Percentiles rank a stretch among this genome's conserved stretches.
Evolutionary conservation across 768 basidiomycete species (phyloP).

Genomic region (Fomitopsis serialis): DNA sequence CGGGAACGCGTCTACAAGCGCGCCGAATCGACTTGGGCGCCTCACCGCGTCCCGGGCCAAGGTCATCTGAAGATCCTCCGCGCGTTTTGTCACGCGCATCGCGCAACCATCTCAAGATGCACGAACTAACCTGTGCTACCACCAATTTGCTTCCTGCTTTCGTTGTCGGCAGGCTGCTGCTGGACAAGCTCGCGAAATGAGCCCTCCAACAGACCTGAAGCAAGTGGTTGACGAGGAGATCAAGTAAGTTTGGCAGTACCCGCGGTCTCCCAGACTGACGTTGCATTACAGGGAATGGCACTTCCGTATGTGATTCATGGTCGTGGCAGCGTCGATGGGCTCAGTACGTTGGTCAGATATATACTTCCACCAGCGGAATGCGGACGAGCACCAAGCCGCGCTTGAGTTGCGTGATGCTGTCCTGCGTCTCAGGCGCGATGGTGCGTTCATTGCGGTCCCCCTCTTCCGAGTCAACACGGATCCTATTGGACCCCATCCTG

Average conservation of each 20-base stretch:
- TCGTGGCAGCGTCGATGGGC: constrained; percentile 22
- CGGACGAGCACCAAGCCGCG: constrained; percentile 56
- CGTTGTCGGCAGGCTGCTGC: too few relatives aligned
- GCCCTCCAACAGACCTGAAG: constrained; percentile 17
- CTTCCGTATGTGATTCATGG: constrained; percentile 8
- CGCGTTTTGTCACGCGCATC: not conserved
- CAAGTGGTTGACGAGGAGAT: constrained; percentile 19
- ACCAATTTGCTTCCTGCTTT: not conserved
- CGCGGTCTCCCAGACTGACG: not conserved
- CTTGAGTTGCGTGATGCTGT: constrained; percentile 68
- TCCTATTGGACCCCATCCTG: constrained; percentile 73
- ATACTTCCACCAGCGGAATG: constrained; percentile 70
- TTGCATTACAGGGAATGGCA: constrained; percentile 11
- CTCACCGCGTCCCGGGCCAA: too few relatives aligned
- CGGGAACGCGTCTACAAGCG: too few relatives aligned
- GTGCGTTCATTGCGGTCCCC: constrained; percentile 78
- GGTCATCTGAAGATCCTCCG: not conserved
- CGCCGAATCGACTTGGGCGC: too few relatives aligned
- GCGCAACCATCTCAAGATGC: not conserved
- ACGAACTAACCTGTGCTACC: not conserved
- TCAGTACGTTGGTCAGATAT: constrained; percentile 53
- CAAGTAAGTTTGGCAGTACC: constrained; percentile 7
- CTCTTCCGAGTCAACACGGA: constrained; percentile 63
- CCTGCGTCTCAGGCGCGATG: constrained; percentile 62
- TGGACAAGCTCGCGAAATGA: constrained; percentile 4